phyloP scores from a whole-genome alignment of 2,329 filamentous ascomycete genomes.

The Cladosporium sp. region DNA sequence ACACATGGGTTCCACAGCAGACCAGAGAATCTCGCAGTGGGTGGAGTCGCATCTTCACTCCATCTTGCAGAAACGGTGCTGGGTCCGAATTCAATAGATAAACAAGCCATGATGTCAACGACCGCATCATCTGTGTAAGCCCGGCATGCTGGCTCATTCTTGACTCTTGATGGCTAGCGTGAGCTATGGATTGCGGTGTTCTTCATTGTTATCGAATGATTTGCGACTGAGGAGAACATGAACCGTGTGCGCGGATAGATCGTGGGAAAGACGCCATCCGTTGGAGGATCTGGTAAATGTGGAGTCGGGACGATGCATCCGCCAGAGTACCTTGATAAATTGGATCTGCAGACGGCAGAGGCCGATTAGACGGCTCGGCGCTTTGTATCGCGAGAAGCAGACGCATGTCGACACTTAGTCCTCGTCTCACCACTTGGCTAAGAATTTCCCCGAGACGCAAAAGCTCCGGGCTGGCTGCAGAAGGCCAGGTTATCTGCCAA shows the following conservation, averaged over 20 bases:
- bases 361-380: slow-evolving; percentile 7
- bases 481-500: neutral
- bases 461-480: slow-evolving; percentile 6
- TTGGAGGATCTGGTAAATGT: slow-evolving; percentile 3
- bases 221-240: neutral
- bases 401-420: neutral
- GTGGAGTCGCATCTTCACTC: neutral
- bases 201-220: neutral
- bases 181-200: neutral
- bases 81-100: neutral
- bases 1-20: neutral
- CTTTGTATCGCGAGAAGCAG: neutral
- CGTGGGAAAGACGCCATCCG: neutral
- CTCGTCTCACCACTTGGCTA: neutral
- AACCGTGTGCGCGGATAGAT: neutral
- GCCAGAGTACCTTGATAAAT: neutral
- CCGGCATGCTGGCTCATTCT: neutral
- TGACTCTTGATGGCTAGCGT: neutral
- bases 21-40: neutral
- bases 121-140: neutral
- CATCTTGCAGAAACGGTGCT: neutral
- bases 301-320: neutral
- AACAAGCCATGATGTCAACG: neutral
- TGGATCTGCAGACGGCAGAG: neutral
- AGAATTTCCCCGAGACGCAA: slow-evolving; percentile 1